Evolutionary conservation across 2,329 filamentous ascomycete genomes (phyloP).

Genomic region (Exophiala viscosa): DNA sequence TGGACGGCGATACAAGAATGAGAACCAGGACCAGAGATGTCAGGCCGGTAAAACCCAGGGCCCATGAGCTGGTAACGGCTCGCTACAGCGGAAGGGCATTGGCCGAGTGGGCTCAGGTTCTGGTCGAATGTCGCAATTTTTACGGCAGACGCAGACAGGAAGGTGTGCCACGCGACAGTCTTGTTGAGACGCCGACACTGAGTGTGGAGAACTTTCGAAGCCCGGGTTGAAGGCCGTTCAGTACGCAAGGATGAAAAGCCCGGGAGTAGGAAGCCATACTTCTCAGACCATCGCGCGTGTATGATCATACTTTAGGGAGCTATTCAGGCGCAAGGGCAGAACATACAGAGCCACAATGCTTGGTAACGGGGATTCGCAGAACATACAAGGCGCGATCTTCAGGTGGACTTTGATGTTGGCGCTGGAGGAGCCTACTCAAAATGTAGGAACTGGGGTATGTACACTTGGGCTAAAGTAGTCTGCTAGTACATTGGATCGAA

Average conservation of each 20-base stretch:
- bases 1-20: constrained; percentile 9
- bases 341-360: too few species aligned
- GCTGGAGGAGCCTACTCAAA: too few species aligned
- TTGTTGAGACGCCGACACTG: constrained; percentile 60
- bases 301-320: too few species aligned
- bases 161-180: constrained; percentile 54
- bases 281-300: background rate
- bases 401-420: too few species aligned
- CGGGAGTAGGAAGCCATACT: background rate
- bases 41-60: constrained; percentile 27
- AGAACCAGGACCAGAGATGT: constrained; percentile 21
- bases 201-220: constrained; percentile 60
- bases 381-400: too few species aligned
- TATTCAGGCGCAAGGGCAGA: too few species aligned
- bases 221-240: constrained; percentile 15
- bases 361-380: too few species aligned
- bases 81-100: constrained; percentile 61
- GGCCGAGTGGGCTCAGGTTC: constrained; percentile 61
- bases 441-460: too few species aligned
- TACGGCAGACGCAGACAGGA: constrained; percentile 60
- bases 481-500: too few species aligned
- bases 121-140: constrained; percentile 62
- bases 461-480: too few species aligned
- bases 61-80: constrained; percentile 39
- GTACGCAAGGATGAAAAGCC: background rate